Base-by-base conservation (phyloP, 2,329 filamentous ascomycete genomes). In the Fusarium haematococcum region DNA sequence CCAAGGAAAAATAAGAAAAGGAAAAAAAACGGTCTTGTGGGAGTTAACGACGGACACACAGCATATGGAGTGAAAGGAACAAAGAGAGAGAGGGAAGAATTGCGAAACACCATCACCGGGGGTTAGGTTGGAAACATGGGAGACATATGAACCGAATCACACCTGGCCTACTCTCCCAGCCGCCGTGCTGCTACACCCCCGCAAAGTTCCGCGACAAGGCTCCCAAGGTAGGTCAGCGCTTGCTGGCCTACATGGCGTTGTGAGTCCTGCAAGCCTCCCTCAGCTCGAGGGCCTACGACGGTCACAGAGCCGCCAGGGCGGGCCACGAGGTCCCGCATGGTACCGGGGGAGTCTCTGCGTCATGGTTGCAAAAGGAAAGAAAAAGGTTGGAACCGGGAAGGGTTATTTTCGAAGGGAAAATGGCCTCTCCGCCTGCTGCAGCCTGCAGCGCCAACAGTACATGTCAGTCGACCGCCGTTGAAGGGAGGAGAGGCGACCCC, bases 261-360 rank as follows among this genome's bases (percentile, higher is more conserved):
- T 56, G 64, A 71, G 65, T 75, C 54, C 68, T 75, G 70, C 73
- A 74, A 69, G 70, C 73, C 73, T 75, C 73, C 62, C 74, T 75
- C 72, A 75, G 69, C 69, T 70, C 48, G 27, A 63, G 30, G 68
- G 61, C 58, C 59, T 61, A 61, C 63, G 58, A 66, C 6, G 52
- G 54, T 27, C 39, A 61, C 58, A 43, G 72, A 75, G 60, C 72
- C 72, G 72, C 72, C 72, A 45, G 66, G 43, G 72, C 69, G 72
- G 72, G 72, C 72, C 72, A 56, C 20, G 25, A 25, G 35, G 25
- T 41, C 35, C 59, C 43, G 59, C 59, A 62, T 52, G 18, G 48
- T n/a, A 39, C 35, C 20, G 18, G 39, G 45, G 20, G 52, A 54
- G 41, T 67, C 35, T 35, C 69, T 71, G 62, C 73, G 64, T 75